Evolutionary conservation across 192 early-diverging fungal genomes (phyloP).

Genomic region (Globomyces pollinis-pini): DNA sequence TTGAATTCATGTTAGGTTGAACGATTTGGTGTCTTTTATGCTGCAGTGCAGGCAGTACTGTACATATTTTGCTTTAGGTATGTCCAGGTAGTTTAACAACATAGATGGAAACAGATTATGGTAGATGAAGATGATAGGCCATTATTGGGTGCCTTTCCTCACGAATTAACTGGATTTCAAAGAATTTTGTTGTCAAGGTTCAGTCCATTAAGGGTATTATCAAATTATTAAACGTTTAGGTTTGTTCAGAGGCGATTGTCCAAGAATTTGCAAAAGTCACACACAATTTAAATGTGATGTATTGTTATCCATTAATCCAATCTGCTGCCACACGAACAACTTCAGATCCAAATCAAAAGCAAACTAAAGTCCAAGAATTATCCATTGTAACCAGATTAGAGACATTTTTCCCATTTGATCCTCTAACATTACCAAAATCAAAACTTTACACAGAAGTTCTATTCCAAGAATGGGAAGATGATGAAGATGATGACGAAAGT

Average conservation of each 20-base stretch:
- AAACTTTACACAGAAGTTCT: conserved; percentile 57
- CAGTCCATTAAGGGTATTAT: conserved; percentile 64
- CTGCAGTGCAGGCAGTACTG: conserved; percentile 76
- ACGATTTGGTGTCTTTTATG: conserved; percentile 75
- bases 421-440: conserved; percentile 67
- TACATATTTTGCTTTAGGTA: conserved; percentile 96
- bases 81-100: too few species aligned
- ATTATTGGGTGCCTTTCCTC: conserved; percentile 28
- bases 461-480: conserved; percentile 76
- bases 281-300: conserved; percentile 74
- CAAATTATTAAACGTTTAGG: conserved; percentile 21
- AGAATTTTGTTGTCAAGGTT: conserved; percentile 67
- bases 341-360: not conserved
- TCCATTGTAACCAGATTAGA: conserved; percentile 40
- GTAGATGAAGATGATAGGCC: conserved; percentile 23
- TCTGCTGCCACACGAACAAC: not conserved
- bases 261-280: conserved; percentile 80
- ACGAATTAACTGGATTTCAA: conserved; percentile 55
- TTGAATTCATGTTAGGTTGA: conserved; percentile 38
- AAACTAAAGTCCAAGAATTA: not conserved
- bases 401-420: conserved; percentile 93
- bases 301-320: conserved; percentile 65
- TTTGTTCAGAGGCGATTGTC: conserved; percentile 71
- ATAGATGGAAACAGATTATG: conserved; percentile 77
- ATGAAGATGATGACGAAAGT: conserved; percentile 23